A percentile compares a stretch with the other conserved stretches of the same genome.
Evolutionary conservation across 192 early-diverging fungal species (phyloP).

Genomic region (Podila clonocystis): DNA sequence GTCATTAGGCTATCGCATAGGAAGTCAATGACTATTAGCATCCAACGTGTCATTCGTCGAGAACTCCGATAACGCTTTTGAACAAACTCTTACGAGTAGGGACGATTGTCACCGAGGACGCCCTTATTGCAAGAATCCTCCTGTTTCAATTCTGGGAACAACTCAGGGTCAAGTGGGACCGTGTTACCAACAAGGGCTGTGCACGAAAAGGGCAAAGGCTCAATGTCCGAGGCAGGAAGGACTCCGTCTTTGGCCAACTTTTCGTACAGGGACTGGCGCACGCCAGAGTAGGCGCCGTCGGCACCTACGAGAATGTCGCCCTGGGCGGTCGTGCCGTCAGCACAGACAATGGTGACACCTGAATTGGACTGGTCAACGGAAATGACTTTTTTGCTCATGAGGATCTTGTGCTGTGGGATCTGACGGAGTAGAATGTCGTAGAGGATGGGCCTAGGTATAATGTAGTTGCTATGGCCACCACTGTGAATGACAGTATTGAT

Average conservation of each 20-base stretch:
- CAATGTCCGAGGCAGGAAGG: conserved; percentile 11
- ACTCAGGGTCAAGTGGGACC: conserved; percentile 3
- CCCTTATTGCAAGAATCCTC: conserved; percentile 15
- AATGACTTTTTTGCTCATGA: conserved; percentile 18
- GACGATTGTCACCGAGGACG: conserved; percentile 17
- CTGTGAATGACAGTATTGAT: background rate
- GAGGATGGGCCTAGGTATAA: conserved; percentile 26
- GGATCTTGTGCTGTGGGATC: conserved; percentile 18
- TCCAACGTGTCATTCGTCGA: background rate
- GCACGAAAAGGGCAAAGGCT: conserved; percentile 20
- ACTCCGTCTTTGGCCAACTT: conserved; percentile 9
- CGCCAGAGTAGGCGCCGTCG: conserved; percentile 33
- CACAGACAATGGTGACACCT: conserved; percentile 13
- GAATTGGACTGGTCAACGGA: conserved; percentile 10
- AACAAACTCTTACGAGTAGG: conserved; percentile 18
- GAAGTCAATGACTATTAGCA: background rate
- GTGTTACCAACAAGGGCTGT: conserved; percentile 33
- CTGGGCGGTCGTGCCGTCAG: conserved; percentile 12
- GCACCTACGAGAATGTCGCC: conserved; percentile 33
- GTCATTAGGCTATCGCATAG: conserved; percentile 14
- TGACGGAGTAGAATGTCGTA: conserved; percentile 6
- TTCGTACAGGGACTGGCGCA: conserved; percentile 32
- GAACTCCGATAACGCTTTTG: too few species aligned
- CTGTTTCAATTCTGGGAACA: conserved; percentile 20
- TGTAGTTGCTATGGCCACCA: conserved; percentile 20